Evolutionary conservation across 495 filamentous ascomycete genomes (phyloP), one percentile per base, ranked within the genome.

Genomic region (Aspergillus hancockii): DNA sequence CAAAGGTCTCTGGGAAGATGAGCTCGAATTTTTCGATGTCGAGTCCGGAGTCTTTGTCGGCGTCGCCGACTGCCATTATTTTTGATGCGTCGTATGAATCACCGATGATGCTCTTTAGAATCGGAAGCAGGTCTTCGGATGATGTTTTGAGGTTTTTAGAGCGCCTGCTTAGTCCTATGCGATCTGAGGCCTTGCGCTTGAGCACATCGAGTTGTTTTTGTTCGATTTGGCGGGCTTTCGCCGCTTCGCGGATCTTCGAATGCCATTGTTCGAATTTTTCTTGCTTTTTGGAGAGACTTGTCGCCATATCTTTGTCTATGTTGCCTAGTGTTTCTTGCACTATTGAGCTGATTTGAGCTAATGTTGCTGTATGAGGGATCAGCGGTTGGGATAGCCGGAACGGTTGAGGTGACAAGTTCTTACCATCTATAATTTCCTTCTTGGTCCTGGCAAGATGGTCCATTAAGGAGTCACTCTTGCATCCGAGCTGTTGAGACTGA

Each of bases 221-320:
- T 54, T 91, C 88, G 52, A 90, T 86, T 57, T 88, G 86, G 9
- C 95, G 81, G 32, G 85, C 84, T 36, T 88, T 81, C n/a, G 91
- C 92, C 5, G 88, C 84, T 31, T 92, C 87, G 36, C 90, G 87
- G 46, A 98, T 85, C 23, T 85, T 83, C 23, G 80, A 73, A 66
- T 96, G 90, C 55, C 91, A 85, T 30, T 83, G 75, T 63, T 93
- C 90, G 58, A 96, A 87, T 18, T 85, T 80, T 30, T 88, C 84
- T 76, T 97, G 93, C 63, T 96, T 96, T 43, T 85, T 80, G 36
- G 84, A 86, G 31, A 95, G 77, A 59, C 88, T 88, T n/a, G 81
- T 77, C 21, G 88, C 85, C 68, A 96, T 90, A 40, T 90, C 85
- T 22, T 83, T 78, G 40, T 91, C 84, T 23, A 90, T 88, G 50